A percentile compares a stretch with the other conserved stretches of the same genome.
phyloP scores from a whole-genome alignment of 768 basidiomycete genomes.

The Piloderma croceum region DNA sequence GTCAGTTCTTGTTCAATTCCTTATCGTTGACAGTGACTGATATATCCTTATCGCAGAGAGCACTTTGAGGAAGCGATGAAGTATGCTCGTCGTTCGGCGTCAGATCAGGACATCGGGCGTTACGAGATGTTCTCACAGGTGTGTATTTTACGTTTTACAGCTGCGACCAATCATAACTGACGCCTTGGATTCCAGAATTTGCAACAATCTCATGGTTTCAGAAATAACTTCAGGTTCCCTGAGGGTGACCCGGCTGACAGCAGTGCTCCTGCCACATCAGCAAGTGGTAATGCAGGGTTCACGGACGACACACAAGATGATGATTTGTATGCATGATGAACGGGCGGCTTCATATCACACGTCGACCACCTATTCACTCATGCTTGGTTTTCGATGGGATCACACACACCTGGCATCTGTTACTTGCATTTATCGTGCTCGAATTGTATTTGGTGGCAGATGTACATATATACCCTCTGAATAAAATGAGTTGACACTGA shows the following conservation, averaged over 20 bases:
- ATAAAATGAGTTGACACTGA: too few relatives aligned
- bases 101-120: constrained; percentile 91
- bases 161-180: too few relatives aligned
- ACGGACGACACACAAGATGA: constrained; percentile 85
- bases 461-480: too few relatives aligned
- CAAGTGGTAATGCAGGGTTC: constrained; percentile 70
- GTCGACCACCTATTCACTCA: too few relatives aligned
- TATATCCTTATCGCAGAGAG: constrained; percentile 34
- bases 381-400: too few relatives aligned
- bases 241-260: constrained; percentile 43
- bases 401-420: too few relatives aligned
- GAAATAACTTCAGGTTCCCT: constrained; percentile 98
- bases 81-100: constrained; percentile 93
- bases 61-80: constrained; percentile 99
- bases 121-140: constrained; percentile 99
- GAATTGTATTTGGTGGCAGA: too few relatives aligned
- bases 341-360: too few relatives aligned
- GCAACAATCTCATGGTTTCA: constrained; percentile 88
- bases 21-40: background rate
- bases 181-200: too few relatives aligned
- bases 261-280: constrained; percentile 32
- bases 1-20: constrained; percentile 15
- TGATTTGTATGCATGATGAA: constrained; percentile 86
- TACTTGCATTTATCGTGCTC: too few relatives aligned
- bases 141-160: too few relatives aligned